Evolutionary conservation across 108 stramenopile genomes (phyloP), one percentile per base, ranked within the genome.

Genomic region (Aureococcus anophagefferens): DNA sequence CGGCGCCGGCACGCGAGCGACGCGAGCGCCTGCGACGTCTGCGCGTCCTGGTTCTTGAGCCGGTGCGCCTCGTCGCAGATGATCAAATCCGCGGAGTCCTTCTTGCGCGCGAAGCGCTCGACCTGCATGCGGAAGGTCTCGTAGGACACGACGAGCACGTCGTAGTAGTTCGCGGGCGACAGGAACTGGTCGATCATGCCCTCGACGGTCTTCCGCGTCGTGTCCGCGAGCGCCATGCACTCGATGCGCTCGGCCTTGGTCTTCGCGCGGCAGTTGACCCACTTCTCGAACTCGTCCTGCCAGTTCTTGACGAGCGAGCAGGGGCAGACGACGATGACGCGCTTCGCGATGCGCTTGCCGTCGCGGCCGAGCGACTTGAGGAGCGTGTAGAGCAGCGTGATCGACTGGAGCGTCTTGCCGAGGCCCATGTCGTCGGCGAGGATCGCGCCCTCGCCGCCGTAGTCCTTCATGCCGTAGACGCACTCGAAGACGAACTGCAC

Each of bases 61-160:
- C 95, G 91, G 84, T 97, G 96, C 16, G 95, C 98, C 80, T 99
- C 95, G 79, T 97, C 96, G 72, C 95, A 96, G 30, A 98, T 93
- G 14, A 98, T 76, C 30, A 98, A 72, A 77, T 98, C 97, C 74
- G 94, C 95, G 75, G 69, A 68, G 68, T 82, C 89, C 68, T 72
- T 76, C 76, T 79, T 79, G 63, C 89, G 91, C 80, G 77, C 84
- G 63, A 94, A 81, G 40, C 89, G 81, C 46, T 76, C 77, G 65
- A 88, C 84, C 80, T 98, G 95, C 1, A 92, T 83, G 66, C 98
- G 88, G 63, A 97, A 83, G 63, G 94, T 95, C 74, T 97, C 96
- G 78, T 97, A 97, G 66, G 91, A 92, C 40, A 85, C 86, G 73
- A 97, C 89, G 29, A 97, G 77, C 33, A 97, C 84, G 69, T 88